A percentile compares a stretch with the other conserved stretches of the same genome.
Conservation (phyloP, 1,284 basidiomycete genomes). For the Boletus semigastroideus region DNA sequence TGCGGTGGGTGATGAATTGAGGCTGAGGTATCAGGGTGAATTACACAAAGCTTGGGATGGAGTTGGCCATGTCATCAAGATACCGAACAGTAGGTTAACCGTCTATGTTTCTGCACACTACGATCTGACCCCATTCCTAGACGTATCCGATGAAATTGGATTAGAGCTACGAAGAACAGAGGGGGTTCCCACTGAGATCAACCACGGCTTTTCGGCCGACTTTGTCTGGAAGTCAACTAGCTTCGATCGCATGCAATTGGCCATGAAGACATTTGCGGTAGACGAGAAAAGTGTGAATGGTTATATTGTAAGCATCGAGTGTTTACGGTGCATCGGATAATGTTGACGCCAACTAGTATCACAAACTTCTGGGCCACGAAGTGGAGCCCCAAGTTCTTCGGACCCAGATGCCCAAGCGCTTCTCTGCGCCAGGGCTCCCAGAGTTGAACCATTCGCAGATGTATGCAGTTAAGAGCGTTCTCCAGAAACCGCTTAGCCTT, state of each 20-base stretch:
- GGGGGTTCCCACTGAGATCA: slow-evolving; percentile 93
- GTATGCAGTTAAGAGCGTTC: slow-evolving; percentile 97
- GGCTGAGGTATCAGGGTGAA: slow-evolving; percentile 88
- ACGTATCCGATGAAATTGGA: slow-evolving; percentile 97
- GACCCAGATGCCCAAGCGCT: slow-evolving; percentile 94
- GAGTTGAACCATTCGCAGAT: slow-evolving; percentile 99
- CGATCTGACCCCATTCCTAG: slow-evolving; percentile 43
- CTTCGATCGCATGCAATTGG: slow-evolving; percentile 98
- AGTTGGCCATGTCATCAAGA: slow-evolving; percentile 97
- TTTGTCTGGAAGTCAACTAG: slow-evolving; percentile 99
- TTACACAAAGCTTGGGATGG: slow-evolving; percentile 94
- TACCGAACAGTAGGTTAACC: slow-evolving; percentile 86
- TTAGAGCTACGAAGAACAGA: slow-evolving; percentile 90
- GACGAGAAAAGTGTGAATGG: slow-evolving; percentile 99
- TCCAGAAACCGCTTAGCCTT: slow-evolving; percentile 97
- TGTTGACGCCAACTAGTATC: slow-evolving; percentile 65
- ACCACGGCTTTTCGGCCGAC: slow-evolving; percentile 93
- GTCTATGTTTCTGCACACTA: neutral
- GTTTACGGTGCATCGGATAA: neutral
- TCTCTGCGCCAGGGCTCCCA: slow-evolving; percentile 95
- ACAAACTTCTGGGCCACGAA: slow-evolving; percentile 97
- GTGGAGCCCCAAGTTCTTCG: slow-evolving; percentile 87
- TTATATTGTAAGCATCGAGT: slow-evolving; percentile 69
- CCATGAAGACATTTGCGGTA: slow-evolving; percentile 99
- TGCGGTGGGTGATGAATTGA: slow-evolving; percentile 95